Conservation (phyloP, 1,139 yeast genomes). For the Pichia sp. region DNA sequence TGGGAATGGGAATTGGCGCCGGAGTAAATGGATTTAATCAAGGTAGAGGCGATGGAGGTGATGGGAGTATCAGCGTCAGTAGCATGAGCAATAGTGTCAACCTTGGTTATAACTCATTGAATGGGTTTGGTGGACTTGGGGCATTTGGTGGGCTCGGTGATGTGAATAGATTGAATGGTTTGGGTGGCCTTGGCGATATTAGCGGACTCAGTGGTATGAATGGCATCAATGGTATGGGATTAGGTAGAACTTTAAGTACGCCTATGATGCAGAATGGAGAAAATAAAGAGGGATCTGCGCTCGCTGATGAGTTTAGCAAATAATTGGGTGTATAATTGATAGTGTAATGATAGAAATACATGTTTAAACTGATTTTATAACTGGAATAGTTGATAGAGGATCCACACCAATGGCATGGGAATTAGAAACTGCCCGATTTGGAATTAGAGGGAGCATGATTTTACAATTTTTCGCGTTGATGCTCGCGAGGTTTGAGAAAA, state of each 20-base stretch:
- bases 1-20: too few relatives aligned
- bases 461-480: too few relatives aligned
- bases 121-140: conserved; percentile 5
- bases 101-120: background rate
- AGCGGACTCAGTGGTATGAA: conserved; percentile 7
- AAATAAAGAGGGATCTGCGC: background rate
- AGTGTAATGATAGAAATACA: background rate
- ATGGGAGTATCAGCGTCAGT: too few relatives aligned
- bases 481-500: too few relatives aligned
- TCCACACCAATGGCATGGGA: too few relatives aligned
- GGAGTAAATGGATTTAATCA: too few relatives aligned
- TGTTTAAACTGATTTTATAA: background rate
- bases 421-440: too few relatives aligned
- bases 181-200: conserved; percentile 5
- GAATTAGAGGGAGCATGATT: too few relatives aligned
- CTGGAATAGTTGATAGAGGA: background rate
- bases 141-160: conserved; percentile 3
- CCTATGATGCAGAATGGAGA: conserved; percentile 6
- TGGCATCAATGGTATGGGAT: background rate
- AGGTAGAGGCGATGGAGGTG: too few relatives aligned
- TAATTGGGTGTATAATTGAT: background rate
- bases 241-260: conserved; percentile 7
- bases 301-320: background rate
- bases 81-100: too few relatives aligned
- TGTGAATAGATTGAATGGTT: conserved; percentile 5